A percentile compares a stretch with the other conserved stretches of the same genome.
Evolutionary conservation across 2,329 filamentous ascomycete genomes (phyloP).

Genomic region (Hirsutella rhossiliensis): DNA sequence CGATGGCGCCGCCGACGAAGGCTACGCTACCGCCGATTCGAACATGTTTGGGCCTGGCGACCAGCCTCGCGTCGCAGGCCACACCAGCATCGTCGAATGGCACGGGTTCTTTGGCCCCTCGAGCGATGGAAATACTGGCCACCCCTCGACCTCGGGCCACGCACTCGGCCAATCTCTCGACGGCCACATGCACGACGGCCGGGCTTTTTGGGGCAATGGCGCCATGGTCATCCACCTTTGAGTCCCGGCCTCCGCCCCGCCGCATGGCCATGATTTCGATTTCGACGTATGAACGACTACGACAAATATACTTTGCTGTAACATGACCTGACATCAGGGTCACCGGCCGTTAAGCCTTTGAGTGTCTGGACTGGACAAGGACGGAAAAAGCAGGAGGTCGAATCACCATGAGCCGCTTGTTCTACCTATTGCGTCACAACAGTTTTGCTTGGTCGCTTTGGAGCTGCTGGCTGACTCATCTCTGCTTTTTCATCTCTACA

Average conservation of each 20-base stretch:
- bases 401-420: neutral
- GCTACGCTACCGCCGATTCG: neutral
- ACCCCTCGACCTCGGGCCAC: neutral
- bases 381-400: neutral
- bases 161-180: neutral
- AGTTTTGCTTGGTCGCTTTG: slow-evolving; percentile 14
- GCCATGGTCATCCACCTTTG: neutral
- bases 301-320: neutral
- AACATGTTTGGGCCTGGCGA: neutral
- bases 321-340: neutral
- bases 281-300: neutral
- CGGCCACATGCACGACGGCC: neutral
- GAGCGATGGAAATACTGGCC: neutral
- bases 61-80: neutral
- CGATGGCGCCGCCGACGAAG: slow-evolving; percentile 10
- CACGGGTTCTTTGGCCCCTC: neutral
- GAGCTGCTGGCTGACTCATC: slow-evolving; percentile 29
- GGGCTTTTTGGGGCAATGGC: neutral
- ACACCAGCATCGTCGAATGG: neutral
- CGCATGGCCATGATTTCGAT: neutral
- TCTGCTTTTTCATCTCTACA: slow-evolving; percentile 37
- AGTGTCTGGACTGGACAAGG: neutral
- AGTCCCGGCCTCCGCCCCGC: neutral
- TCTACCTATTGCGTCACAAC: slow-evolving; percentile 8
- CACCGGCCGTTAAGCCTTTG: neutral